Evolutionary conservation across 164 flowering plant genomes (phyloP).

Genomic region (Malania oleifera): DNA sequence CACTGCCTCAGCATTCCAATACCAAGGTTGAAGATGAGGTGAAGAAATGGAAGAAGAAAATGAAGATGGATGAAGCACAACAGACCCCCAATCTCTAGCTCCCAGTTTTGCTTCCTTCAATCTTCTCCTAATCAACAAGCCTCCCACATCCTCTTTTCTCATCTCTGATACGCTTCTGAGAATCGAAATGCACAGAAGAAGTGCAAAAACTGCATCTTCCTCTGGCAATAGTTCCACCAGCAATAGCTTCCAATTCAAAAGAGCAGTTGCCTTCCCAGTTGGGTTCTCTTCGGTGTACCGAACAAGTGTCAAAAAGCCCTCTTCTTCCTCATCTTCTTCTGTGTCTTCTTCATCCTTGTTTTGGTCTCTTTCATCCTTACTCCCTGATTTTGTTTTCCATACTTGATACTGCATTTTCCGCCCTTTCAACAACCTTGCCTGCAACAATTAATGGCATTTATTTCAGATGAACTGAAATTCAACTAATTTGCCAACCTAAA

Average conservation of each 20-base stretch:
- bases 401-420: slow-evolving; percentile 60
- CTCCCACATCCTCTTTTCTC: slow-evolving; percentile 65
- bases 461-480: not conserved
- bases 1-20: slow-evolving; percentile 59
- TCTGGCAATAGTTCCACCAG: slow-evolving; percentile 72
- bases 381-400: slow-evolving; percentile 14
- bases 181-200: slow-evolving; percentile 62
- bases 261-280: slow-evolving; percentile 75
- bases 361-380: slow-evolving; percentile 7
- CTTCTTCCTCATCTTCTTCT: slow-evolving; percentile 44
- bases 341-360: slow-evolving; percentile 6
- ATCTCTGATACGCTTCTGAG: slow-evolving; percentile 64
- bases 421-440: slow-evolving; percentile 68
- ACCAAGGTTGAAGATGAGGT: slow-evolving; percentile 74
- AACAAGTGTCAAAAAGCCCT: slow-evolving; percentile 66
- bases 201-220: slow-evolving; percentile 73
- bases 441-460: slow-evolving; percentile 9
- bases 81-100: slow-evolving; percentile 87
- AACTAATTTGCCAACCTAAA: not conserved
- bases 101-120: slow-evolving; percentile 62
- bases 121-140: slow-evolving; percentile 63
- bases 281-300: slow-evolving; percentile 67
- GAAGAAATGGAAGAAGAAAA: slow-evolving; percentile 22
- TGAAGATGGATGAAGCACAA: slow-evolving; percentile 48
- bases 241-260: slow-evolving; percentile 76